Evolutionary conservation across 805 yeast genomes (phyloP), one percentile per base, ranked within the genome.

Genomic region (Saturnispora mendoncae): DNA sequence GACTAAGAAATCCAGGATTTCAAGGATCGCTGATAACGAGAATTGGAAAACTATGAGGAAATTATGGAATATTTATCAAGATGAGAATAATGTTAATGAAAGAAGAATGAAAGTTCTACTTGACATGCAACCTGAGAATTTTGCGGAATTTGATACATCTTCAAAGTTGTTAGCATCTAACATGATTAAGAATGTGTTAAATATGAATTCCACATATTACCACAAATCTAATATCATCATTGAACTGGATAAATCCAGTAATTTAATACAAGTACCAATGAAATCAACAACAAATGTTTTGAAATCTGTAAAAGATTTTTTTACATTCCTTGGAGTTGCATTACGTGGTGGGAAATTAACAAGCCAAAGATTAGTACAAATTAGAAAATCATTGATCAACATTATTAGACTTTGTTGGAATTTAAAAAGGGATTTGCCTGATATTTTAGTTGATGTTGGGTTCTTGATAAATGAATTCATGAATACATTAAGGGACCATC

Each of bases 331-430:
- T 4, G 31, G 38, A 7, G 42, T 39, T 10, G 35, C 39, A 2
- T 18, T 47, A 6, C 33, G 33, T 20, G 23, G 14, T 6, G 32
- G 38, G 2, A 23, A 14, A 3, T 31, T 44, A 2, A 23, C 7
- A 4, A 26, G 32, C 2, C 40, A 42, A 1, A 33, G 38, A 2
- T 38, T 52, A 4, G 36, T 27, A 6, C 41, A 46, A 31, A n/a
- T 58, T 1, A 45, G 62, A 32, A 52, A 50, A 31, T 36, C 48
- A 6, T 48, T 56, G 28, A 56, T 58, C 6, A 42, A 52, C 21
- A 14, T 58, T 17, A 24, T 53, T 4, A 56, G 53, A 38, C 33
- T 57, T n/a, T 23, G 48, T 2, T 57, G 59, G 56, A 51, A 46
- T 24, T 24, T 56, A 9, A 43, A 45, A 24, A 32, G 26, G 2